Percentiles rank a stretch among this genome's conserved stretches.
phyloP scores from a whole-genome alignment of 805 yeast species.

The Jamesozyma rosinii region DNA sequence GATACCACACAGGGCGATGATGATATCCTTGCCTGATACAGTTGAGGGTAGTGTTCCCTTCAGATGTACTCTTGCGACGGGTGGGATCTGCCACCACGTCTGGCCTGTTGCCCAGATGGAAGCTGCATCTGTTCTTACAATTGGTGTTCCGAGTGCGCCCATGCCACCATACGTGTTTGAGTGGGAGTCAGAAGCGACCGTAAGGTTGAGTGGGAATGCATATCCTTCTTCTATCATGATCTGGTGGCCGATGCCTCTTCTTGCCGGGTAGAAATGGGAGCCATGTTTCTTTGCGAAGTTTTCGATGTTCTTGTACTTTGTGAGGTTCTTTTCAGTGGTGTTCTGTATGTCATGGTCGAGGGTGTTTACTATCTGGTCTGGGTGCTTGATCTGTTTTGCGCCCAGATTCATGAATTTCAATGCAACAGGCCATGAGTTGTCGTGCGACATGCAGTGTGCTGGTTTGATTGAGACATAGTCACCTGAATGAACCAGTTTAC shows the following conservation, averaged over 20 bases:
- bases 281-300: constrained; percentile 84
- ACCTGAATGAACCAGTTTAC: constrained; percentile 72
- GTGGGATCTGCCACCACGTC: constrained; percentile 99
- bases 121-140: constrained; percentile 98
- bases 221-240: constrained; percentile 98
- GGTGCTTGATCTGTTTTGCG: constrained; percentile 71
- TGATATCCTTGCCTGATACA: constrained; percentile 92
- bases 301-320: constrained; percentile 82
- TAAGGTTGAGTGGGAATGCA: constrained; percentile 85
- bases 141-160: constrained; percentile 92
- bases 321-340: constrained; percentile 76
- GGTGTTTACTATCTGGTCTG: constrained; percentile 89
- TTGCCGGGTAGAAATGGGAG: constrained; percentile 95
- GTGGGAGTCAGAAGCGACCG: constrained; percentile 97
- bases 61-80: constrained; percentile 89
- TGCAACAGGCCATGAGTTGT: constrained; percentile 99
- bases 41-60: constrained; percentile 75
- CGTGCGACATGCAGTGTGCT: constrained; percentile 98
- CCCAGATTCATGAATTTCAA: constrained; percentile 92
- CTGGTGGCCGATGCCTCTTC: constrained; percentile 98
- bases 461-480: constrained; percentile 94
- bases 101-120: constrained; percentile 99
- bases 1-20: constrained; percentile 89
- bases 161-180: constrained; percentile 97
- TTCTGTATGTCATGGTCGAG: constrained; percentile 97